Evolutionary conservation across 495 filamentous ascomycete genomes (phyloP).

Genomic region (Aspergillus mulundensis): DNA sequence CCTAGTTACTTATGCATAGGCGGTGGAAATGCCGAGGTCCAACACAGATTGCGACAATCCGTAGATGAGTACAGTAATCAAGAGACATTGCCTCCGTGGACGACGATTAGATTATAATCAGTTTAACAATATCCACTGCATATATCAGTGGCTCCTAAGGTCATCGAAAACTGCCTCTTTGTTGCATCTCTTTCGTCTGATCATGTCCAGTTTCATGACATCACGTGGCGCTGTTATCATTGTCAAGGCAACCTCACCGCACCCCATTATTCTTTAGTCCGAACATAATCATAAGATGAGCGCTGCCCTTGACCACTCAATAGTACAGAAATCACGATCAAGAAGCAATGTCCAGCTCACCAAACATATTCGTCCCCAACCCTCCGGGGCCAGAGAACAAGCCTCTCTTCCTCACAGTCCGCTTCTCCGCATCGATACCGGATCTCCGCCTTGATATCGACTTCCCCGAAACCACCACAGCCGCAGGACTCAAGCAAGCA

Average conservation of each 20-base stretch:
- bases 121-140: no score
- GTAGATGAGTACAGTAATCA: no score
- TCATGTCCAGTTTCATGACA: not conserved
- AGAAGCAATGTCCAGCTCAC: conserved; percentile 4
- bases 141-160: no score
- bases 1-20: no score
- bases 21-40: no score
- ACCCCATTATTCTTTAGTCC: not conserved
- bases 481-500: conserved; percentile 70
- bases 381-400: conserved; percentile 24
- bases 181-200: no score
- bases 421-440: conserved; percentile 79
- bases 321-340: not conserved
- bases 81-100: no score
- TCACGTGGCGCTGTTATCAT: conserved; percentile 15
- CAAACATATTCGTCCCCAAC: conserved; percentile 14
- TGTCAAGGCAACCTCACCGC: conserved; percentile 14
- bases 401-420: conserved; percentile 70
- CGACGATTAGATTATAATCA: no score
- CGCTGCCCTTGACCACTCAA: not conserved
- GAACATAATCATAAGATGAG: not conserved
- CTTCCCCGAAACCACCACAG: conserved; percentile 61
- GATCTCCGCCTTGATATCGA: conserved; percentile 77
- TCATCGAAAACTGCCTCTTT: no score
- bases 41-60: no score